Conservation (phyloP, 2,329 filamentous ascomycete species). For the Stagonosporopsis vannaccii region DNA sequence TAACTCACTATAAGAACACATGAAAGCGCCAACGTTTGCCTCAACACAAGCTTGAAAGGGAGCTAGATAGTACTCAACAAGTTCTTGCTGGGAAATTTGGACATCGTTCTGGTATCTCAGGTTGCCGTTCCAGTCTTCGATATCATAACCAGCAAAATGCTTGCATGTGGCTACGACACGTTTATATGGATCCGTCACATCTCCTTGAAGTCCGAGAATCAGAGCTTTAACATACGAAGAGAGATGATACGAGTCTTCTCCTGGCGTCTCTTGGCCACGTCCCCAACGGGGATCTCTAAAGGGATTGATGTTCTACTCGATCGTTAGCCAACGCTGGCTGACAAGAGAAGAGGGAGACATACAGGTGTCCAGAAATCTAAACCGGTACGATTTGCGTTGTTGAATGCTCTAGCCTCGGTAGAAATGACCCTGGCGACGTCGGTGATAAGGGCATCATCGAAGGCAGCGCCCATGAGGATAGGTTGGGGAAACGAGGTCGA, state of each 20-base stretch:
- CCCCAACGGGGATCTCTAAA: constrained; percentile 71
- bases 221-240: constrained; percentile 61
- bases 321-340: not conserved
- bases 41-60: constrained; percentile 65
- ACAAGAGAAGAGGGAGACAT: not conserved
- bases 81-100: constrained; percentile 65
- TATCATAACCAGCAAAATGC: constrained; percentile 51
- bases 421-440: constrained; percentile 64
- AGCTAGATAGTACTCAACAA: constrained; percentile 72
- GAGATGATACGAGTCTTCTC: constrained; percentile 63
- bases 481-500: constrained; percentile 72
- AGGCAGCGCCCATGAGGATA: constrained; percentile 68
- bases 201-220: constrained; percentile 63
- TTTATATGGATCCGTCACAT: constrained; percentile 37
- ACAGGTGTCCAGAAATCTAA: constrained; percentile 12
- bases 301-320: constrained; percentile 65
- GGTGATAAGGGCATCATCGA: constrained; percentile 68
- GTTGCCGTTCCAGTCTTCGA: constrained; percentile 44
- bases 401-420: constrained; percentile 71
- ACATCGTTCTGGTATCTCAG: constrained; percentile 61
- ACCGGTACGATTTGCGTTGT: constrained; percentile 58
- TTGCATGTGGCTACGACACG: constrained; percentile 41
- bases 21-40: constrained; percentile 56
- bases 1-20: constrained; percentile 62
- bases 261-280: constrained; percentile 59